These are phyloP conservation scores for Ceratonia siliqua DNA, from an alignment of 306 rosid genomes.

Conservation along the genomic window DNA sequence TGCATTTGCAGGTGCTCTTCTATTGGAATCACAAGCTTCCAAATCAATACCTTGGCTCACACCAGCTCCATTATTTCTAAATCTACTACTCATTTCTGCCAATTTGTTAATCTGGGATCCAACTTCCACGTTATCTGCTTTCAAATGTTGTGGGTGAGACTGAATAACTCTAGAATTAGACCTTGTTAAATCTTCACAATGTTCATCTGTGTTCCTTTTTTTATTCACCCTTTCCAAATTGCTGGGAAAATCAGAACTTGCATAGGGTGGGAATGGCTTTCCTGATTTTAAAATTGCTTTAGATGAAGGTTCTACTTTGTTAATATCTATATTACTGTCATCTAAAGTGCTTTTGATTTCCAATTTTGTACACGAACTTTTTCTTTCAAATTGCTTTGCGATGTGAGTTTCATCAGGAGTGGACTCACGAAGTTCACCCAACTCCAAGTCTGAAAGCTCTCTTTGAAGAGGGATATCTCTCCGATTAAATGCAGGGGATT, in stretches of 20 bases:
- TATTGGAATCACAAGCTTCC: slow-evolving; percentile 73
- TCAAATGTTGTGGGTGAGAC: slow-evolving; percentile 57
- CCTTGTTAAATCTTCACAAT: slow-evolving; percentile 63
- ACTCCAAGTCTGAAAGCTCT: slow-evolving; percentile 89
- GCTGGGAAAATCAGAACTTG: slow-evolving; percentile 48
- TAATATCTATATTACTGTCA: too few relatives aligned
- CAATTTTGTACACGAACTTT: too few relatives aligned
- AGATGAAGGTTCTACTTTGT: slow-evolving; percentile 54
- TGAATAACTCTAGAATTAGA: slow-evolving; percentile 55
- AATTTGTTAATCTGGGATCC: slow-evolving; percentile 50
- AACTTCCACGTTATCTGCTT: slow-evolving; percentile 54
- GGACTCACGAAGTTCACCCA: slow-evolving; percentile 96
- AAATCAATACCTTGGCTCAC: slow-evolving; percentile 53
- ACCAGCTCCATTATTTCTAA: slow-evolving; percentile 57
- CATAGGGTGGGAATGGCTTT: slow-evolving; percentile 58
- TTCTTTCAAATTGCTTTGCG: slow-evolving; percentile 76
- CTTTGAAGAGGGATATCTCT: slow-evolving; percentile 72
- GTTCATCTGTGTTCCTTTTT: slow-evolving; percentile 57
- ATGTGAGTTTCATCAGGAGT: slow-evolving; percentile 61
- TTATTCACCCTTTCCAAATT: slow-evolving; percentile 57
- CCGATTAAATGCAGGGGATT: slow-evolving; percentile 67
- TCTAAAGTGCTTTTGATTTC: too few relatives aligned
- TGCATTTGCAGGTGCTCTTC: slow-evolving; percentile 51
- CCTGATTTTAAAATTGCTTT: slow-evolving; percentile 56
- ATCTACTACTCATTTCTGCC: slow-evolving; percentile 52